Conservation (phyloP, 768 basidiomycete species). For the Suillus sp. region DNA sequence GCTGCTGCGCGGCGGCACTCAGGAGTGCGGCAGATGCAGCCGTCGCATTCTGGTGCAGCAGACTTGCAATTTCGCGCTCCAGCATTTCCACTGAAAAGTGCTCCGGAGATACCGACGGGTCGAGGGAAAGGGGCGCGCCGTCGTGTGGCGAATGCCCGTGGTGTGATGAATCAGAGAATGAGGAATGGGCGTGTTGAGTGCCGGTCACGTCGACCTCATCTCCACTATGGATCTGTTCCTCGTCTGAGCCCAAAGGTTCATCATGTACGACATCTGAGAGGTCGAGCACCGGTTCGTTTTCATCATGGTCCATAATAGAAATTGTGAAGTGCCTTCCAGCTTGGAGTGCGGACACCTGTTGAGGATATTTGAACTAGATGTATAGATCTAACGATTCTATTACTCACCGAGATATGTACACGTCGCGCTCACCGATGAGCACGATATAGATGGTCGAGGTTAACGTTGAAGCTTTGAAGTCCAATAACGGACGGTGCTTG, state of each 20-base stretch:
- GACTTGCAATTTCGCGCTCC: slow-evolving; percentile 74
- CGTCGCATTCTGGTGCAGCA: slow-evolving; percentile 75
- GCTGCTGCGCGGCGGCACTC: slow-evolving; percentile 68
- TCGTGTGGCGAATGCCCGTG: slow-evolving; percentile 21
- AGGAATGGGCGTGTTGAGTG: slow-evolving; percentile 33
- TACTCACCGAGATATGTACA: slow-evolving; percentile 24
- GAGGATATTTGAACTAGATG: background rate
- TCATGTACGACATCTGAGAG: slow-evolving; percentile 87
- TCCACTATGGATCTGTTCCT: slow-evolving; percentile 35
- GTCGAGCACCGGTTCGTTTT: slow-evolving; percentile 63
- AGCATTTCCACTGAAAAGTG: slow-evolving; percentile 70
- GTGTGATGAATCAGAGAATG: slow-evolving; percentile 24
- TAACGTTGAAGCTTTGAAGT: slow-evolving; percentile 11
- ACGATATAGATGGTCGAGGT: slow-evolving; percentile 22
- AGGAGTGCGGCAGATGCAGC: slow-evolving; percentile 66
- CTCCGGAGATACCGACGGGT: slow-evolving; percentile 43
- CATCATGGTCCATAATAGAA: slow-evolving; percentile 50
- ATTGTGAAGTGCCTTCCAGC: slow-evolving; percentile 15
- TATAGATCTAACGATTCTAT: no score
- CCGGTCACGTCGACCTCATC: slow-evolving; percentile 34
- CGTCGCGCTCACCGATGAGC: slow-evolving; percentile 25
- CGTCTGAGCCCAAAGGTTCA: slow-evolving; percentile 66
- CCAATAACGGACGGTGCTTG: background rate
- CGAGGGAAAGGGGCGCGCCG: slow-evolving; percentile 40
- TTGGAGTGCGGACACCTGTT: background rate